phyloP scores from a whole-genome alignment of 352 stramenopile genomes.

The Globisporangium spiculum region DNA sequence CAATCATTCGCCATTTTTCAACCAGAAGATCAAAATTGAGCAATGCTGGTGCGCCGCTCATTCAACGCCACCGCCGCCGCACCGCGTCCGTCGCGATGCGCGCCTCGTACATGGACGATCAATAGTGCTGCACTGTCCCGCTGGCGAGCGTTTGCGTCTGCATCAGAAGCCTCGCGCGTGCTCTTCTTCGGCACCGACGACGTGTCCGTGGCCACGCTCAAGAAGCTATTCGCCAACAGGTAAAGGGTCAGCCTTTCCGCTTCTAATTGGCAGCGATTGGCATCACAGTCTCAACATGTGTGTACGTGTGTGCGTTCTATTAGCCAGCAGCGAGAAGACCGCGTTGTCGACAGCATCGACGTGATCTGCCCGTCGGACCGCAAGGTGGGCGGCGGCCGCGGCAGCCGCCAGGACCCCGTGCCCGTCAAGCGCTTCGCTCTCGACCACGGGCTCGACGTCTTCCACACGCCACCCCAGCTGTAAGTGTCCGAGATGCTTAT shows the following conservation, averaged over 20 bases:
- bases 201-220: constrained; percentile 76
- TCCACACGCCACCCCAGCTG: constrained; percentile 66
- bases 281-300: neutral
- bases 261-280: too few relatives aligned
- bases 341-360: constrained; percentile 53
- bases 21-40: neutral
- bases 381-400: constrained; percentile 49
- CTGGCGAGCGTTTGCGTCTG: constrained; percentile 11
- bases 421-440: constrained; percentile 75
- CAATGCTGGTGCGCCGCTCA: neutral
- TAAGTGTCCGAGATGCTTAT: constrained; percentile 17
- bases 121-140: neutral
- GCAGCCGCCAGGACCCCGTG: constrained; percentile 59
- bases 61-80: too few relatives aligned
- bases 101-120: neutral
- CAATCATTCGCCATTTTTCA: neutral
- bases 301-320: neutral
- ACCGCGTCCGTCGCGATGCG: neutral
- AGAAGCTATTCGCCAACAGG: constrained; percentile 62
- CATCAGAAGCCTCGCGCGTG: constrained; percentile 38
- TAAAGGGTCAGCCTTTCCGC: too few relatives aligned
- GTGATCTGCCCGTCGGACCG: constrained; percentile 82
- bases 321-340: constrained; percentile 26
- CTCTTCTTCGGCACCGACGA: constrained; percentile 88
- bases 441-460: constrained; percentile 51